Evolutionary conservation across 2,329 filamentous ascomycete species (phyloP).

Genomic region (Fusarium goolgardi): DNA sequence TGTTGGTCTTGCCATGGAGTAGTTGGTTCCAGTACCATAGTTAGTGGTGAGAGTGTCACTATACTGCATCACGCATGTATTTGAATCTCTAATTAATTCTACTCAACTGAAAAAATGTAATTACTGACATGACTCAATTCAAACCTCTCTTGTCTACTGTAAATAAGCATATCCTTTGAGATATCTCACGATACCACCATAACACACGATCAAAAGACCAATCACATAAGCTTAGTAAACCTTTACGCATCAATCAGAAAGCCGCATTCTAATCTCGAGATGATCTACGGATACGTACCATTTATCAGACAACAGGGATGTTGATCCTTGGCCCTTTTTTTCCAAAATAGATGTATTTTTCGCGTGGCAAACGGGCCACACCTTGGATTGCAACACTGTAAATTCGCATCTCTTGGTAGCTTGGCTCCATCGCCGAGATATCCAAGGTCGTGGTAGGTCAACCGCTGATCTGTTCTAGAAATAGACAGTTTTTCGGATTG

Average conservation of each 20-base stretch:
- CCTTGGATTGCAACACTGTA: background rate
- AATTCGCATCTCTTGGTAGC: constrained; percentile 8
- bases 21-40: too few species aligned
- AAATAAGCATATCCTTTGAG: background rate
- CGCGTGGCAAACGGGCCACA: constrained; percentile 10
- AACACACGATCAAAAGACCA: background rate
- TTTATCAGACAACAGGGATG: constrained; percentile 4
- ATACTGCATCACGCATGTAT: too few species aligned
- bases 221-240: constrained; percentile 7
- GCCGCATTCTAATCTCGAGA: background rate
- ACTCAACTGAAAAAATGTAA: rapidly evolving
- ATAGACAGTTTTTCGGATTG: background rate
- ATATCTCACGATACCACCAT: background rate
- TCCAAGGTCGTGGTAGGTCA: constrained; percentile 1
- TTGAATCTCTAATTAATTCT: rapidly evolving
- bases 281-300: constrained; percentile 4
- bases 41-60: background rate
- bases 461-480: background rate
- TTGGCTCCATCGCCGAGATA: constrained; percentile 9
- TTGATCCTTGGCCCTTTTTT: background rate
- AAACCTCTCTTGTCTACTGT: background rate
- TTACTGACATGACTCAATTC: rapidly evolving
- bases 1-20: background rate
- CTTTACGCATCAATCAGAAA: background rate
- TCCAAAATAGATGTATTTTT: background rate